Evolutionary conservation across 2,329 filamentous ascomycete genomes (phyloP).

Genomic region (Ceratocystis alfenasii): DNA sequence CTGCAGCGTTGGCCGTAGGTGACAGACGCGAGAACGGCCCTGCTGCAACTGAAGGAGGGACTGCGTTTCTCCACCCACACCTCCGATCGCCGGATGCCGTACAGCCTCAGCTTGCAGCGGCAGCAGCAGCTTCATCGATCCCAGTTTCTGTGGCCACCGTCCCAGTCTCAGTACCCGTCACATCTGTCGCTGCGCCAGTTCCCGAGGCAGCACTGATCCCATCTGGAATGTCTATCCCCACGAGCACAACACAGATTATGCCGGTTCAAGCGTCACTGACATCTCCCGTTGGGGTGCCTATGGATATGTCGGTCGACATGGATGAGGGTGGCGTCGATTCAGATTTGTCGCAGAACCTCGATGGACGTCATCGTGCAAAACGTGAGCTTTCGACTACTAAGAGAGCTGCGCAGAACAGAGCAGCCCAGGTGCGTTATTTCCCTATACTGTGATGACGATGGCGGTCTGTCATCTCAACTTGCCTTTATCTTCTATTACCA

Average conservation of each 20-base stretch:
- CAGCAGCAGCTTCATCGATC: not conserved
- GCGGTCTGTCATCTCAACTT: not conserved
- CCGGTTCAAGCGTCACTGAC: constrained; percentile 5
- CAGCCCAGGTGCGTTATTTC: constrained; percentile 65
- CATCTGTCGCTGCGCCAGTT: constrained; percentile 11
- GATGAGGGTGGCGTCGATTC: constrained; percentile 24
- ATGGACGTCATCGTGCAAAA: constrained; percentile 61
- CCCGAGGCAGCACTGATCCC: constrained; percentile 31
- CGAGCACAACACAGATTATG: not conserved
- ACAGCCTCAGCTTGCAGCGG: not conserved
- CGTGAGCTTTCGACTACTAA: constrained; percentile 91
- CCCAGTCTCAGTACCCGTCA: constrained; percentile 4
- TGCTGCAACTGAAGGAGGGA: not conserved
- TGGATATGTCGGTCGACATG: constrained; percentile 27
- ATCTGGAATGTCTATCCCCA: constrained; percentile 21
- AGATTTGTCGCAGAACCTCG: constrained; percentile 27
- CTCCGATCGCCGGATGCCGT: not conserved
- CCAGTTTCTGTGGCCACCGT: constrained; percentile 8
- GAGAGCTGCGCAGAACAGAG: constrained; percentile 89
- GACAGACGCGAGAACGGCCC: not conserved
- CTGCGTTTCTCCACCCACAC: constrained; percentile 9
- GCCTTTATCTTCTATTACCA: not conserved
- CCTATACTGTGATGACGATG: not conserved
- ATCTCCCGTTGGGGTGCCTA: constrained; percentile 12
- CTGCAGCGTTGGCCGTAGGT: not conserved